phyloP scores from a whole-genome alignment of 108 stramenopile genomes.

The Pseudonitzschia multistriata region DNA sequence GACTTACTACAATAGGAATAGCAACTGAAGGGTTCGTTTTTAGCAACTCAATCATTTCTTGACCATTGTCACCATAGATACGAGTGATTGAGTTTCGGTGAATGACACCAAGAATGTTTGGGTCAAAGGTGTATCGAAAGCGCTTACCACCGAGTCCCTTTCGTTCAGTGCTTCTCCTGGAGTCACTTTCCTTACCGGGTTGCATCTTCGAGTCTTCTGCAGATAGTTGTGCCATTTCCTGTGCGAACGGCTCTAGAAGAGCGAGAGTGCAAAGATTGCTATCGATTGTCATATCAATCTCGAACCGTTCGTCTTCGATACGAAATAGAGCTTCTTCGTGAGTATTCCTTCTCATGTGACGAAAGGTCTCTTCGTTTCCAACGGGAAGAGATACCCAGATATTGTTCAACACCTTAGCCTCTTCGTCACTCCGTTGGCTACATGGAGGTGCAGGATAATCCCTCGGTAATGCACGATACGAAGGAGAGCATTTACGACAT shows the following conservation, averaged over 20 bases:
- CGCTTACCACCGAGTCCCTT: slow-evolving; percentile 63
- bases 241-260: slow-evolving; percentile 90
- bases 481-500: slow-evolving; percentile 87
- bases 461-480: slow-evolving; percentile 94
- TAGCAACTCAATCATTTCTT: slow-evolving; percentile 93
- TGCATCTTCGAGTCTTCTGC: slow-evolving; percentile 43
- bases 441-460: slow-evolving; percentile 92
- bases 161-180: slow-evolving; percentile 29
- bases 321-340: slow-evolving; percentile 96
- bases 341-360: slow-evolving; percentile 96
- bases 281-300: slow-evolving; percentile 99
- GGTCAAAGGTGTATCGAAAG: slow-evolving; percentile 82
- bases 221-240: slow-evolving; percentile 84
- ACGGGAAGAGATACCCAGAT: slow-evolving; percentile 94
- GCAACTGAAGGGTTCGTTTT: slow-evolving; percentile 93
- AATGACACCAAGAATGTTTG: slow-evolving; percentile 79
- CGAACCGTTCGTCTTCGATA: slow-evolving; percentile 98
- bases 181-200: slow-evolving; percentile 12
- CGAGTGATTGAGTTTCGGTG: slow-evolving; percentile 94
- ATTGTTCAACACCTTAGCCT: slow-evolving; percentile 91
- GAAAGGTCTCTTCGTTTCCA: slow-evolving; percentile 97
- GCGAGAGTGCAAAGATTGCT: slow-evolving; percentile 84
- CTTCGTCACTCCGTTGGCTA: slow-evolving; percentile 80
- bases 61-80: slow-evolving; percentile 93
- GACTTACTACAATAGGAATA: slow-evolving; percentile 92